Base-by-base conservation (phyloP, 495 filamentous ascomycete species). In the Neurospora hispaniola region DNA sequence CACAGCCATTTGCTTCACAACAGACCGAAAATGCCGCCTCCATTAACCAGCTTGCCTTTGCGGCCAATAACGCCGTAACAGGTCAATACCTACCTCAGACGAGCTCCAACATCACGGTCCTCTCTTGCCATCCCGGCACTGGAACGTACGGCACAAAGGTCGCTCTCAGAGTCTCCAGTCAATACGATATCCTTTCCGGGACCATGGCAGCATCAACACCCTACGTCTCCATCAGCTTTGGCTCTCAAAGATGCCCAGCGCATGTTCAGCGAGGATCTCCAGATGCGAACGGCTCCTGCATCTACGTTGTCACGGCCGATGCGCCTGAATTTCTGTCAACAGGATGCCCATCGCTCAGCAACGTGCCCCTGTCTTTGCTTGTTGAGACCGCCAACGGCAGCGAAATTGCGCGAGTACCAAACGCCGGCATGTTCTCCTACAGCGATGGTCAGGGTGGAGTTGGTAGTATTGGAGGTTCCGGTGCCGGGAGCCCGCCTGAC, bases 391-490 rank as follows among this genome's bases (percentile, higher is more conserved):
- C 89, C 35, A 85, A 86, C 66, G 91, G 91, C 8, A 86, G 88
- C 71, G 83, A 86, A 71, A 78, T 91, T 23, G 85, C 87, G 9
- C 86, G 88, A 4, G 77, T 73, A 12, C 82, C 90, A 16, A 89
- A 93, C 71, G 88, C 93, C 42, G 94, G 93, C 74, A 84, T 85
- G 18, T 98, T 96, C 79, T 90, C 89, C 4, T 99, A 96, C 78
- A 78, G 81, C 66, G 79, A 82, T 71, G 76, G 71, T 31, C 76
- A 77, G n/a, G 78, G 76, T 70, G 79, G 76, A 39, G 74, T 80
- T 44, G 84, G 83, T 40, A 79, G 73, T 4, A 72, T 73, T 39
- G 79, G 78, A 66, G 77, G 76, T 72, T 71, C 78, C 40, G 80
- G 75, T 80, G 80, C 79, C 77, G 72, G 80, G 69, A 78, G 80